Conservation (phyloP, 176 grass and related monocot species). For the Carex scoparia region DNA sequence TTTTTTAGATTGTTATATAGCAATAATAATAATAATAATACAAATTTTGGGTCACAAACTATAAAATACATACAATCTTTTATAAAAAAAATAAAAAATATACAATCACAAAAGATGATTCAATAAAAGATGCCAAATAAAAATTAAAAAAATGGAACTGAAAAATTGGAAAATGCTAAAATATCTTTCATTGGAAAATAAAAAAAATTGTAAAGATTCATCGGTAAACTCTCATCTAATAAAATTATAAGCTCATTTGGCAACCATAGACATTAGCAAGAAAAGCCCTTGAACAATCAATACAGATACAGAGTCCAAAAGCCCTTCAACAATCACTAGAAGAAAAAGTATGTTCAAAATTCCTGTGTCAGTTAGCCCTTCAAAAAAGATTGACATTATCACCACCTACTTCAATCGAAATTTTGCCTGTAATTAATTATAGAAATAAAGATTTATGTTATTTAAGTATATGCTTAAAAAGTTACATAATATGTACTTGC, state of each 20-base stretch:
- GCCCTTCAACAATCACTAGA: not conserved
- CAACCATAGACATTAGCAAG: not conserved
- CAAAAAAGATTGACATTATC: constrained; percentile 54
- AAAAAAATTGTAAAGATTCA: not conserved
- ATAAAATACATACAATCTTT: not conserved
- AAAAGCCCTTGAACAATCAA: constrained; percentile 43
- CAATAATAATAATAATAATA: too few relatives aligned
- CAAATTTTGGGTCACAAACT: too few relatives aligned
- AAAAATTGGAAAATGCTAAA: not conserved
- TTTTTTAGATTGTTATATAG: too few relatives aligned
- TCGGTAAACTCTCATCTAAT: not conserved
- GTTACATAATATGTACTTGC: not conserved
- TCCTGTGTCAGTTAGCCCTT: constrained; percentile 55
- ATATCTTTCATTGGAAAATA: not conserved
- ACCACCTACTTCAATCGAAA: constrained; percentile 34
- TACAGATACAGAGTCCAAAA: not conserved
- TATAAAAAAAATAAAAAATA: too few relatives aligned
- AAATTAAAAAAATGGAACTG: not conserved
- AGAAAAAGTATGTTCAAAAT: too few relatives aligned
- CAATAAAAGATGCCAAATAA: not conserved
- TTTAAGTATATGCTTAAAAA: not conserved
- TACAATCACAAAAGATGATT: not conserved
- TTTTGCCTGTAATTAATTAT: constrained; percentile 31
- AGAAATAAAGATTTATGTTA: not conserved
- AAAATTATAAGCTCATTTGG: not conserved